Evolutionary conservation across 192 early-diverging fungal species (phyloP), one percentile per base, ranked within the genome.

Genomic region (Coemansia sp.): DNA sequence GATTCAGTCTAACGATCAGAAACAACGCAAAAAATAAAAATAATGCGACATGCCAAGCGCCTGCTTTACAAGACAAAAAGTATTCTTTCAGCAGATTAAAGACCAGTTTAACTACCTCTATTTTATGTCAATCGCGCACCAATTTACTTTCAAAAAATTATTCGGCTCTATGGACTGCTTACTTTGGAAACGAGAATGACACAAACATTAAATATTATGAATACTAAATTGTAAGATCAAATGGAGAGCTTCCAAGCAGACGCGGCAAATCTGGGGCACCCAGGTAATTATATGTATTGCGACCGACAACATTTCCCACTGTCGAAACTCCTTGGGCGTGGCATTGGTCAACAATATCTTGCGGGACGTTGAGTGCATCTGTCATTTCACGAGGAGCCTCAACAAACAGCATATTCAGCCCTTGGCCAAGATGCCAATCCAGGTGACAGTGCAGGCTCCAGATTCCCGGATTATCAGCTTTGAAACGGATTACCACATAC

Each of bases 371-470:
- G 6, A 32, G 34, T 10, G 34, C 20, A 1, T 47, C 46, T 5
- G n/a, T 23, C 46, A 47, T 47, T 3, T 32, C n/a, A 10, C 9
- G 14, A 1, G 46, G 43, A 2, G 53, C 30, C 33, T 57, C 44
- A 20, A 46, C 27, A 23, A 48, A 47, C 18, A 25, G 34, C 35
- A 48, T 33, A 0, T 9, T 32, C 34, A 57, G 17, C 13, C 46
- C 46, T 28, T 23, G 34, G 13, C 22, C 80, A 36, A 87, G 64
- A 46, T 78, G 77, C 59, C 59, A 72, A 38, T 65, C 67, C 22
- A 65, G 38, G 60, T 92, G 92, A 67, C 92, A 95, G 70, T 92
- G 92, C 73, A 92, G 79, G 34, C 83, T 55, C 90, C 90, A 94
- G 14, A 80, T 70, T 9, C 90, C 92, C 3, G 87, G 86, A 66